These are phyloP conservation scores for Boletus semigastroideus DNA, from an alignment of 1,284 basidiomycete species.

Conservation along the genomic window DNA sequence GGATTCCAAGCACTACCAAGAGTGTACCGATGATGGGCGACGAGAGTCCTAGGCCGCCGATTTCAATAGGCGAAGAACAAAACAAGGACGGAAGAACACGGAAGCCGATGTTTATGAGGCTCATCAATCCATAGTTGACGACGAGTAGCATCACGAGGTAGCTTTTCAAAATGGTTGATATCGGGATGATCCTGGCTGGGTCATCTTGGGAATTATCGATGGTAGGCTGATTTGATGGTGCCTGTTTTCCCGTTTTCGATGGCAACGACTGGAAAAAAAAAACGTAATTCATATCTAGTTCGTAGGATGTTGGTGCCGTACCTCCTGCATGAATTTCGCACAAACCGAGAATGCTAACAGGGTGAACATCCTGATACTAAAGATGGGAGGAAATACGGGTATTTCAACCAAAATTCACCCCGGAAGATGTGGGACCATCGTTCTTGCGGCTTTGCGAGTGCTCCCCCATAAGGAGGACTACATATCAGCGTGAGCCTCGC, in stretches of 20 bases:
- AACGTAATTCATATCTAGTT: background rate
- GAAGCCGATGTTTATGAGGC: slow-evolving; percentile 62
- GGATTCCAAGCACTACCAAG: slow-evolving; percentile 54
- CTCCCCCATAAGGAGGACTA: slow-evolving; percentile 50
- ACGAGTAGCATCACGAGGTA: slow-evolving; percentile 57
- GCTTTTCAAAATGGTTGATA: slow-evolving; percentile 37
- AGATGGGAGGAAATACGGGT: slow-evolving; percentile 59
- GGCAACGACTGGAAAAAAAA: slow-evolving; percentile 22
- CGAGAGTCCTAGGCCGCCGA: slow-evolving; percentile 65
- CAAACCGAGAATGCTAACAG: slow-evolving; percentile 53
- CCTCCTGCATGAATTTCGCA: slow-evolving; percentile 58
- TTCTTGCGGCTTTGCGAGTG: slow-evolving; percentile 46
- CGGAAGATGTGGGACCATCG: slow-evolving; percentile 45
- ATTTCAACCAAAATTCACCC: slow-evolving; percentile 46
- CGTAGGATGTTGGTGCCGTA: slow-evolving; percentile 18
- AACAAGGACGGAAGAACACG: slow-evolving; percentile 69
- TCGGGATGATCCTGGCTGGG: slow-evolving; percentile 26
- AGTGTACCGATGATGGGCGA: slow-evolving; percentile 60
- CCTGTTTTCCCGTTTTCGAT: background rate
- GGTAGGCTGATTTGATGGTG: background rate
- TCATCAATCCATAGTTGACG: slow-evolving; percentile 36
- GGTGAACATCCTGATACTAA: slow-evolving; percentile 56
- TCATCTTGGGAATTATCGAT: background rate
- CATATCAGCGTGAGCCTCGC: slow-evolving; percentile 42
- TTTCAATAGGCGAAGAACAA: slow-evolving; percentile 31